These are phyloP conservation scores for Penicillium silybi DNA, from an alignment of 495 filamentous ascomycete genomes.

Conservation along the genomic window DNA sequence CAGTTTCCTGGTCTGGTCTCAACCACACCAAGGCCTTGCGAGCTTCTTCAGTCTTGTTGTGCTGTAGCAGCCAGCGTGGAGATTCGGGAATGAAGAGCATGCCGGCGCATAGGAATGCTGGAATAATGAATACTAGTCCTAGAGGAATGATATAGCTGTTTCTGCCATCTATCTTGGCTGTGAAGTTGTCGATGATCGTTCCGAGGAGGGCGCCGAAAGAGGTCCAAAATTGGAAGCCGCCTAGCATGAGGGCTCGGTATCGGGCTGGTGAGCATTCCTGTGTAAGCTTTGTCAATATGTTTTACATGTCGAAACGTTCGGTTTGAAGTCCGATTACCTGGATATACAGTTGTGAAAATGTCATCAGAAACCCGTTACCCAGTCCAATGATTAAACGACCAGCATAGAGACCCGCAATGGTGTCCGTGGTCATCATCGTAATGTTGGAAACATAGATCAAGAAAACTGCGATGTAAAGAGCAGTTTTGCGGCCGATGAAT, in stretches of 20 bases:
- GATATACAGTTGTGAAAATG: conserved; percentile 57
- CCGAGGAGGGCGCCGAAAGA: conserved; percentile 53
- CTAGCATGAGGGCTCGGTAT: conserved; percentile 49
- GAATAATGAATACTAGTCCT: conserved; percentile 55
- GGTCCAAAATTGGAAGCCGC: conserved; percentile 46
- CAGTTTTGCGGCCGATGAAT: conserved; percentile 43
- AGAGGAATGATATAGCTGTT: conserved; percentile 53
- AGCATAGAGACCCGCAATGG: conserved; percentile 51
- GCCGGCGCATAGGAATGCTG: conserved; percentile 45
- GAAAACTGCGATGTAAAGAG: conserved; percentile 47
- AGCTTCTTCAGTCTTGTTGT: conserved; percentile 47
- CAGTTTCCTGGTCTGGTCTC: conserved; percentile 38
- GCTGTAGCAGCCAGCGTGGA: conserved; percentile 58
- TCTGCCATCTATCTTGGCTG: conserved; percentile 39
- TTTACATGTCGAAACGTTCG: neutral
- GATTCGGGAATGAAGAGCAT: conserved; percentile 61
- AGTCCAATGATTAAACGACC: conserved; percentile 54
- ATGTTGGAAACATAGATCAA: conserved; percentile 48
- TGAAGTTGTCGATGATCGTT: conserved; percentile 60
- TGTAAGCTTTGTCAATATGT: neutral
- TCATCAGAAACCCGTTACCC: conserved; percentile 56
- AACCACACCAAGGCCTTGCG: conserved; percentile 32
- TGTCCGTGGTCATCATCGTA: conserved; percentile 54
- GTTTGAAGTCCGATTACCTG: conserved; percentile 24
- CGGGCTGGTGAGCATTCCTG: conserved; percentile 48